Evolutionary conservation across 257 asterid species (phyloP).

Genomic region (Prunella vulgaris): DNA sequence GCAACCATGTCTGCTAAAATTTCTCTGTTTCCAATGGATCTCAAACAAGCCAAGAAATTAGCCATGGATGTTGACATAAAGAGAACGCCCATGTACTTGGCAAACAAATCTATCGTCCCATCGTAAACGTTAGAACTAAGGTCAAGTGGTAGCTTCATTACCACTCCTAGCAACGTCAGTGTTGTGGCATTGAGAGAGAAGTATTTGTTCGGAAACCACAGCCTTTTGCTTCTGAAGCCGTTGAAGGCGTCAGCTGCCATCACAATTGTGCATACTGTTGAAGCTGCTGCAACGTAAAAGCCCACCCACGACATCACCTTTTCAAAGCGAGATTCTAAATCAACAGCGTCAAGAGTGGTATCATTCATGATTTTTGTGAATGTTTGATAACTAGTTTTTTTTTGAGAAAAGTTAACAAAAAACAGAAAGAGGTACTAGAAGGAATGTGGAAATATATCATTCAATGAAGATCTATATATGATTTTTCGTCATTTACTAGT

Average conservation of each 20-base stretch:
- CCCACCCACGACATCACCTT: constrained; percentile 27
- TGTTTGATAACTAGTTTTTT: too few relatives aligned
- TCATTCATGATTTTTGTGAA: too few relatives aligned
- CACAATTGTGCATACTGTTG: constrained; percentile 9
- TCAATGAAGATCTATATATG: too few relatives aligned
- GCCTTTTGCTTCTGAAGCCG: constrained; percentile 23
- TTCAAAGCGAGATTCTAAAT: too few relatives aligned
- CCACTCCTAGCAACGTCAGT: constrained; percentile 26
- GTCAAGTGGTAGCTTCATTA: constrained; percentile 33
- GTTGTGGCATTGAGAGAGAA: constrained; percentile 31
- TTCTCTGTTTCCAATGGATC: constrained; percentile 21
- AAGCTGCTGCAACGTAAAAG: neutral
- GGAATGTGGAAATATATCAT: too few relatives aligned
- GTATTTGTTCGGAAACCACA: constrained; percentile 32
- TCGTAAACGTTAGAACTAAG: constrained; percentile 9
- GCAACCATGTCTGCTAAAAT: constrained; percentile 8
- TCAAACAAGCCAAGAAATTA: constrained; percentile 17
- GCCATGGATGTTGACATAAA: constrained; percentile 11
- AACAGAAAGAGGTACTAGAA: too few relatives aligned
- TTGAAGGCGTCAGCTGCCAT: constrained; percentile 25
- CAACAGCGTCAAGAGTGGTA: too few relatives aligned
- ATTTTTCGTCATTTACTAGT: too few relatives aligned
- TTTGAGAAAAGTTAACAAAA: too few relatives aligned
- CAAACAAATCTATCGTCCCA: neutral
- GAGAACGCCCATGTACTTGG: neutral